phyloP scores from a whole-genome alignment of 257 asterid genomes.

The Haberlea rhodopensis region DNA sequence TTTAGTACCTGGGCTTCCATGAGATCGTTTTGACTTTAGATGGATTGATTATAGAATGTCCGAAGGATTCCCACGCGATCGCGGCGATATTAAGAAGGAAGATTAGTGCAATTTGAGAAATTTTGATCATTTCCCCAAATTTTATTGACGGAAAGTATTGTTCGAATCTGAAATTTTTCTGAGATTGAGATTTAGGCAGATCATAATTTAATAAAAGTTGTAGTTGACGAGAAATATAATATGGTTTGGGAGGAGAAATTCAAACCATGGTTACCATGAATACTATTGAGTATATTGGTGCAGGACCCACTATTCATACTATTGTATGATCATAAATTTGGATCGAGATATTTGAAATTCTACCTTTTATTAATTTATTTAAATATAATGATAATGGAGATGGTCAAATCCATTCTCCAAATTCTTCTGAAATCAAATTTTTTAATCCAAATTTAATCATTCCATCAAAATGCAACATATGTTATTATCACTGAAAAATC shows the following conservation, averaged over 20 bases:
- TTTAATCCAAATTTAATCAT: too few species aligned
- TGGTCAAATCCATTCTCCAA: too few species aligned
- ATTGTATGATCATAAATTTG: too few species aligned
- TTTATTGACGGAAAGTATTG: not conserved
- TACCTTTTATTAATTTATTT: too few species aligned
- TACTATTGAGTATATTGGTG: too few species aligned
- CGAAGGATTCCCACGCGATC: constrained; percentile 41
- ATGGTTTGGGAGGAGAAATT: not conserved
- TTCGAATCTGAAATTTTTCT: constrained; percentile 31
- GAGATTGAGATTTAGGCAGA: constrained; percentile 26
- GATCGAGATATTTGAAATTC: too few species aligned
- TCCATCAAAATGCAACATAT: too few species aligned
- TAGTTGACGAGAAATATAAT: constrained; percentile 37
- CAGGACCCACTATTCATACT: too few species aligned
- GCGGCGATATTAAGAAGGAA: constrained; percentile 47
- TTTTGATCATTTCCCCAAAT: constrained; percentile 31
- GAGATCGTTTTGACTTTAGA: constrained; percentile 82
- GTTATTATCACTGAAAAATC: too few species aligned
- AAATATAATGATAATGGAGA: too few species aligned
- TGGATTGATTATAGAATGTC: constrained; percentile 74
- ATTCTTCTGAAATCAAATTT: too few species aligned
- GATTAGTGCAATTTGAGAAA: constrained; percentile 29
- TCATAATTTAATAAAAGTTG: constrained; percentile 17
- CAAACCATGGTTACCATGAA: not conserved
- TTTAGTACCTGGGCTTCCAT: constrained; percentile 77